These are phyloP conservation scores for Rubroboletus pulcherrimus DNA, from an alignment of 768 basidiomycete species.

Conservation along the genomic window DNA sequence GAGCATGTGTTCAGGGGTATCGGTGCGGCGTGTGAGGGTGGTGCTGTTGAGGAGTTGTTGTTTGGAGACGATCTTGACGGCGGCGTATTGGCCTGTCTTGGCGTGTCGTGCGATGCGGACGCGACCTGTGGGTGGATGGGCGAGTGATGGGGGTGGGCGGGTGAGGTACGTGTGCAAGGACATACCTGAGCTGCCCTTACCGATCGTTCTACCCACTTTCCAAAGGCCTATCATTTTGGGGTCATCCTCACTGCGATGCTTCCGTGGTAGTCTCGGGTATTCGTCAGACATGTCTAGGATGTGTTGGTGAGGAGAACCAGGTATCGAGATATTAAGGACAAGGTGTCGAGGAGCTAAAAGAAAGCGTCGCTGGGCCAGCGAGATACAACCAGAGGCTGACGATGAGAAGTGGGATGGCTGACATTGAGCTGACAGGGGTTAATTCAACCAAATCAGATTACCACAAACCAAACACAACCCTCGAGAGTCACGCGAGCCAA, in stretches of 20 bases:
- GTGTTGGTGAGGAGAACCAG: conserved; percentile 17
- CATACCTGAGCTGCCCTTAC: conserved; percentile 75
- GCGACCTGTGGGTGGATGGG: conserved; percentile 52
- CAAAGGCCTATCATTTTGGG: conserved; percentile 74
- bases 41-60: conserved; percentile 59
- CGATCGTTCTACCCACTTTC: conserved; percentile 83
- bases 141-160: background rate
- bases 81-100: conserved; percentile 86
- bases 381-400: conserved; percentile 21
- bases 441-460: conserved; percentile 6
- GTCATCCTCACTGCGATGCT: conserved; percentile 35
- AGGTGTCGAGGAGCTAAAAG: background rate
- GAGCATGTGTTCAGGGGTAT: conserved; percentile 72
- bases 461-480: conserved; percentile 4
- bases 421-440: conserved; percentile 23
- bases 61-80: conserved; percentile 93
- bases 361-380: background rate
- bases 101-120: conserved; percentile 86
- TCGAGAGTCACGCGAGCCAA: background rate
- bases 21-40: conserved; percentile 50
- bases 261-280: conserved; percentile 28
- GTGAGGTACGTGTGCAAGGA: background rate
- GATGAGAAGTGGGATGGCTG: background rate
- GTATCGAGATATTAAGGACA: background rate
- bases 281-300: conserved; percentile 26